Conservation (phyloP, 176 grass and related monocot genomes). For the Oropetium thomaeum region DNA sequence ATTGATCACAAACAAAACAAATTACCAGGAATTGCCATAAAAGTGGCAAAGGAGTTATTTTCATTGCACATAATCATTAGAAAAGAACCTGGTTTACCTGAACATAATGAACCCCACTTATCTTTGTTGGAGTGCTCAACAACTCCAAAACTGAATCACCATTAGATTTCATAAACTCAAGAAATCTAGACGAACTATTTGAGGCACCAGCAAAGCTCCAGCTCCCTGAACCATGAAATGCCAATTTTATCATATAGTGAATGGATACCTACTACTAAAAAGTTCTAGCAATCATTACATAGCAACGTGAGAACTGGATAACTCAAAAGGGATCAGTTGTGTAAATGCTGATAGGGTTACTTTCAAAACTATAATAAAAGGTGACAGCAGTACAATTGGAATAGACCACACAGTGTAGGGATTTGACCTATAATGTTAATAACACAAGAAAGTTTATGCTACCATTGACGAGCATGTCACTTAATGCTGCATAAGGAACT, state of each 20-base stretch:
- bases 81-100: slow-evolving; percentile 47
- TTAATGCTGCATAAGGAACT: background rate
- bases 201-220: slow-evolving; percentile 74
- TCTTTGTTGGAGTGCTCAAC: slow-evolving; percentile 90
- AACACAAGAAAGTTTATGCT: background rate
- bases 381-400: background rate
- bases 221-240: slow-evolving; percentile 61
- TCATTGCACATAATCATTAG: background rate
- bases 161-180: slow-evolving; percentile 77
- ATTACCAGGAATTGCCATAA: background rate
- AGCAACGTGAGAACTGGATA: background rate
- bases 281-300: slow-evolving; percentile 6
- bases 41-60: background rate
- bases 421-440: background rate
- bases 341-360: background rate
- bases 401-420: background rate
- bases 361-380: background rate
- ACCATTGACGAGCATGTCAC: background rate
- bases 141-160: slow-evolving; percentile 88
- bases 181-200: slow-evolving; percentile 87
- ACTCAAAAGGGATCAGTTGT: background rate
- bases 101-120: slow-evolving; percentile 97
- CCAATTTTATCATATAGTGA: background rate
- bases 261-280: background rate
- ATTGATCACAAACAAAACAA: background rate